Base-by-base conservation (phyloP, 2,329 filamentous ascomycete species). In the Fusarium poae region DNA sequence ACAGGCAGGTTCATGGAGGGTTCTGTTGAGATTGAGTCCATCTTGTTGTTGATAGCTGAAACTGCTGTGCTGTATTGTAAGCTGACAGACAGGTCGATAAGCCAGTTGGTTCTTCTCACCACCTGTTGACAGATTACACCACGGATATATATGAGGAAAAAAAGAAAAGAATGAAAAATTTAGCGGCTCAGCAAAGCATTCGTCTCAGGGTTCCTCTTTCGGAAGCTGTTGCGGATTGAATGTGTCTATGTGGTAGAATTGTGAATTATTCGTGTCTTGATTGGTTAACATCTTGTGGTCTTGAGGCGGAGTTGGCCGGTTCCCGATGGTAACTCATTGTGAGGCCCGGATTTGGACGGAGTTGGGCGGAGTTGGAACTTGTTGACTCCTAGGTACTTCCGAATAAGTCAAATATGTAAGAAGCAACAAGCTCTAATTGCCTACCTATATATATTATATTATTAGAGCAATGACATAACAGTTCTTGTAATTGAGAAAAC, bases 1-100 rank as follows among this genome's bases (percentile, higher is more conserved):
- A 89, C 78, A 50, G 87, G 86, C 52, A 89, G 82, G 66, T 88
- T 83, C 87, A 89, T 89, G 40, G 77, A 67, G 20, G 75, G 63
- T 42, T 79, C 75, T 37, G 50, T 45, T 20, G 75, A 72, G 12
- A 69, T 45, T 54, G 72, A 55, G 43, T 68, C 60, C 68, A 76
- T 76, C 59, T 46, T 60, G 34, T 29, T 32, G 21, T 58, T 43
- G 27, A 44, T 37, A 25, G 30, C 13, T 46, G 34, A 23, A 25
- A 27, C 23, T 10, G 25, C 13, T 21, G 12, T n/a, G 25, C 18
- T 30, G 27, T 30, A 6, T 45, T 25, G 40, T 48, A 35, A 34
- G 32, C 16, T 56, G 48, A 42, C 18, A 23, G 48, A 42, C 18
- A 23, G 11, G 25, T 32, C 15, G 39, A 29, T 42, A 40, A 40